Evolutionary conservation across 148 eudicot genomes (phyloP).

Genomic region (Chenopodium album): DNA sequence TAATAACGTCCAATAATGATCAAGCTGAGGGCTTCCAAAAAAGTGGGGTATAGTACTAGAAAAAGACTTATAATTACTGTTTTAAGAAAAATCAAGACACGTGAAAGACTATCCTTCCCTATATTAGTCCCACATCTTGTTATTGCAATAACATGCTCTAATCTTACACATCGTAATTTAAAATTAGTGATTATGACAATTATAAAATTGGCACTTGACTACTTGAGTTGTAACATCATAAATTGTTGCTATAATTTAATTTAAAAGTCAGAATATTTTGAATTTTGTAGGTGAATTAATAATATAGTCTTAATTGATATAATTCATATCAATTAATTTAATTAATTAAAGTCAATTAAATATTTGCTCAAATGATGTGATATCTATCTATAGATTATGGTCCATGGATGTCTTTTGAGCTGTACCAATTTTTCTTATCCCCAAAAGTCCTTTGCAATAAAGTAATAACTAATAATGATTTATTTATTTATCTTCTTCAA

Average conservation of each 20-base stretch:
- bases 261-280: neutral
- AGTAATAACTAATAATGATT: neutral
- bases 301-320: neutral
- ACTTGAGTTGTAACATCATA: slow-evolving; percentile 15
- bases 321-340: too few relatives aligned
- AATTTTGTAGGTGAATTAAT: neutral
- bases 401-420: slow-evolving; percentile 27
- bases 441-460: slow-evolving; percentile 1
- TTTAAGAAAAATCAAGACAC: slow-evolving; percentile 11
- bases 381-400: slow-evolving; percentile 20
- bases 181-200: too few relatives aligned
- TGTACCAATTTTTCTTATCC: slow-evolving; percentile 14
- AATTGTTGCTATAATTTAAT: neutral
- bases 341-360: neutral
- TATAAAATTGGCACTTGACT: neutral
- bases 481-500: neutral
- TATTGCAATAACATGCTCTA: slow-evolving; percentile 3
- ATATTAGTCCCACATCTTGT: slow-evolving; percentile 20
- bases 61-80: neutral
- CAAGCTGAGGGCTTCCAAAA: neutral
- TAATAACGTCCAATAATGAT: slow-evolving; percentile 3
- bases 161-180: neutral
- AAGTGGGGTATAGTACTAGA: slow-evolving; percentile 17
- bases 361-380: neutral
- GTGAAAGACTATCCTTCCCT: slow-evolving; percentile 22